These are phyloP conservation scores for Podaxis sp. DNA, from an alignment of 768 basidiomycete genomes.

Conservation along the genomic window DNA sequence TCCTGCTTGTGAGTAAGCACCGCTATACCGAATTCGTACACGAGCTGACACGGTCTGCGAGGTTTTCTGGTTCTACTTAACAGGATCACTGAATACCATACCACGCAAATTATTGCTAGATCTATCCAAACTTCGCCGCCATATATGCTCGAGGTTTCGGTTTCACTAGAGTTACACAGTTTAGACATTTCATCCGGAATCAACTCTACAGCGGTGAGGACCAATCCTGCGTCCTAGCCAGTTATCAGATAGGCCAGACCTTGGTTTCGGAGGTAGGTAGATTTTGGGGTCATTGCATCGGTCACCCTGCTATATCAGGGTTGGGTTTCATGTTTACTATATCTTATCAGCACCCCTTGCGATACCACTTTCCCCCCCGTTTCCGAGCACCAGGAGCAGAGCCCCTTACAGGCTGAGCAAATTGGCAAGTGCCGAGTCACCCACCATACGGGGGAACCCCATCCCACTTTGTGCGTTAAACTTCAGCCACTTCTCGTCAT, in stretches of 20 bases:
- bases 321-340: background rate
- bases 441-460: background rate
- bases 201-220: slow-evolving; percentile 49
- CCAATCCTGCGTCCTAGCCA: slow-evolving; percentile 54
- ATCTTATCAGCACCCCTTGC: slow-evolving; percentile 53
- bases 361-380: slow-evolving; percentile 65
- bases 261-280: slow-evolving; percentile 66
- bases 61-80: slow-evolving; percentile 60
- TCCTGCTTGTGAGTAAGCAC: slow-evolving; percentile 55
- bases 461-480: background rate
- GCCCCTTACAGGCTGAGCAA: slow-evolving; percentile 56
- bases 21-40: background rate
- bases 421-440: slow-evolving; percentile 32
- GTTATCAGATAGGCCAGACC: slow-evolving; percentile 55
- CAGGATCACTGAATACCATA: slow-evolving; percentile 73
- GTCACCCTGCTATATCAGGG: background rate
- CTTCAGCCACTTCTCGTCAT: slow-evolving; percentile 45
- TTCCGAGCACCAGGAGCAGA: slow-evolving; percentile 61
- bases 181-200: slow-evolving; percentile 47
- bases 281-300: slow-evolving; percentile 59
- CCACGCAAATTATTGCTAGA: slow-evolving; percentile 79
- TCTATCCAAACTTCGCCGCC: slow-evolving; percentile 78
- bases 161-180: slow-evolving; percentile 70
- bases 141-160: slow-evolving; percentile 84
- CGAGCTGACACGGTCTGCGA: slow-evolving; percentile 14